Conservation (phyloP, 345 rosid genomes). For the Heritiera littoralis region DNA sequence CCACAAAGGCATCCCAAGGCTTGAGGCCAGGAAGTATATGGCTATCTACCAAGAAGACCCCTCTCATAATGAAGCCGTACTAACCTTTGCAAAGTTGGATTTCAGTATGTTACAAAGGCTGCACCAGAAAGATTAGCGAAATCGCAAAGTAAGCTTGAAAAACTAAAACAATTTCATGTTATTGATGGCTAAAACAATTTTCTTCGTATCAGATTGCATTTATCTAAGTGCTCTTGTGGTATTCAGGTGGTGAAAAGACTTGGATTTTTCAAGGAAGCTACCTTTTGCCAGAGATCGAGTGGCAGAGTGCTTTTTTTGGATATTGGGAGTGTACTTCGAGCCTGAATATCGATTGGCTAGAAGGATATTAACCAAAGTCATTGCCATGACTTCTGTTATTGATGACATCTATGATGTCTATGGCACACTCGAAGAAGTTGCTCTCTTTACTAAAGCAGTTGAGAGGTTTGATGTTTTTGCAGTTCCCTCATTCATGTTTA, state of each 20-base stretch:
- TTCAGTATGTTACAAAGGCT: constrained; percentile 9
- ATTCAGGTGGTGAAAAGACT: constrained; percentile 33
- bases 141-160: constrained; percentile 21
- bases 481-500: background rate
- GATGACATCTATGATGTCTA: constrained; percentile 33
- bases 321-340: background rate
- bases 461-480: constrained; percentile 22
- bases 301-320: background rate
- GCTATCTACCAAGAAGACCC: constrained; percentile 17
- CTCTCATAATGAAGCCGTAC: constrained; percentile 11
- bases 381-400: constrained; percentile 7
- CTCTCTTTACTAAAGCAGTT: constrained; percentile 22
- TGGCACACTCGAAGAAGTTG: constrained; percentile 35
- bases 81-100: constrained; percentile 27
- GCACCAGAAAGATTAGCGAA: constrained; percentile 26
- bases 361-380: constrained; percentile 23
- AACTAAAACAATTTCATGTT: too few relatives aligned
- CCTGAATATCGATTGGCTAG: background rate
- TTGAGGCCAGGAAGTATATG: constrained; percentile 28
- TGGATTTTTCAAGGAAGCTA: constrained; percentile 26
- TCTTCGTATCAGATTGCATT: background rate
- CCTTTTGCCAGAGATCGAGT: constrained; percentile 5
- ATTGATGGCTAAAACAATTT: too few relatives aligned
- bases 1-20: constrained; percentile 22
- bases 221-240: background rate